Evolutionary conservation across 345 rosid species (phyloP).

Genomic region (Durio zibethinus): DNA sequence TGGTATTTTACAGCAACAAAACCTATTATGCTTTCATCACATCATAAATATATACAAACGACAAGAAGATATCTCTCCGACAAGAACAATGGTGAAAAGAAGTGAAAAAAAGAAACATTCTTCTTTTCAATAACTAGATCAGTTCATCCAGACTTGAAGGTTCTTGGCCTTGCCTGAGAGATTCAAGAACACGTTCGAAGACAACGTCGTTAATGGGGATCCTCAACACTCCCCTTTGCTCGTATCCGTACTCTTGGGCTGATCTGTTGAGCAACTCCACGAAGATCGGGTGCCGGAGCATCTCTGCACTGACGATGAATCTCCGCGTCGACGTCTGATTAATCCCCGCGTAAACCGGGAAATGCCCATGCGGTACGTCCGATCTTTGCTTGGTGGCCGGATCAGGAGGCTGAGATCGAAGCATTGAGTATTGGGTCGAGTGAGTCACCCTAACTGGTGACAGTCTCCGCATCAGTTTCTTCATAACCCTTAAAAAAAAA

Average conservation of each 20-base stretch:
- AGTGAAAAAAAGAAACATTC: neutral
- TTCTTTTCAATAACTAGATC: neutral
- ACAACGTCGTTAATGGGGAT: conserved; percentile 19
- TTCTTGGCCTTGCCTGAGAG: conserved; percentile 12
- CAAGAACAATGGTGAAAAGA: neutral
- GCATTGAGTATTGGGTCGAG: conserved; percentile 3
- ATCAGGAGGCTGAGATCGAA: neutral
- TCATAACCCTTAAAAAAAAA: neutral
- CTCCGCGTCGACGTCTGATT: conserved; percentile 10
- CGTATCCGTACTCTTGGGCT: conserved; percentile 27
- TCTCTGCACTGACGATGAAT: conserved; percentile 20
- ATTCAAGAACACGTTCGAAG: conserved; percentile 22
- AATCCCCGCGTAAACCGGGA: conserved; percentile 21
- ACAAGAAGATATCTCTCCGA: neutral
- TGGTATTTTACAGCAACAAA: conserved; percentile 1
- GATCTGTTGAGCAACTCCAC: conserved; percentile 17
- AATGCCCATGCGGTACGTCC: conserved; percentile 22
- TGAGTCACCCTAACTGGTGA: conserved; percentile 5
- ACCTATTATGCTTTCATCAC: neutral
- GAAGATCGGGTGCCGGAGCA: conserved; percentile 22
- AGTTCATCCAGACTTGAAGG: conserved; percentile 9
- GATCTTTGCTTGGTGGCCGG: neutral
- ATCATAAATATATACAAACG: neutral
- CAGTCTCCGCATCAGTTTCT: conserved; percentile 12
- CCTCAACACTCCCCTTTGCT: conserved; percentile 23